Evolutionary conservation across 2,329 filamentous ascomycete genomes (phyloP), one percentile per base, ranked within the genome.

Genomic region (Trichoderma afroharzianum): DNA sequence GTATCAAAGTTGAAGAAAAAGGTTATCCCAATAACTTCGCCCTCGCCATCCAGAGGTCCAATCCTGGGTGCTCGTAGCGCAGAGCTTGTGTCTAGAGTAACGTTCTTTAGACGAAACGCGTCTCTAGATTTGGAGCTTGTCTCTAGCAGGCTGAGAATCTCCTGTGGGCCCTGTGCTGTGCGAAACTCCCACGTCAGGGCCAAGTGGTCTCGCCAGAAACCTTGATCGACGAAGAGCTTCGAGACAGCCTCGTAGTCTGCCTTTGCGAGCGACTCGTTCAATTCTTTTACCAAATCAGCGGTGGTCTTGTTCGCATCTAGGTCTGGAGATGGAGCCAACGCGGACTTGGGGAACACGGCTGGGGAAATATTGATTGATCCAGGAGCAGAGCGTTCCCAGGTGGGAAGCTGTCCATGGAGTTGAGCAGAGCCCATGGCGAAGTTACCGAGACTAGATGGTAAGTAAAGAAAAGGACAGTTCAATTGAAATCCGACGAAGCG

Each of bases 121-220:
- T 84, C 78, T 11, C 72, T 78, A 0, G 80, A 81, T 7, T 73
- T 70, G 0, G 79, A 72, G 14, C 76, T 79, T 58, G 59, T 70
- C 47, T 77, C 71, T 0, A 88, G 75, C 64, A 85, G 86, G 0
- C 76, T 73, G 1, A 73, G 74, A 47, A 88, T 83, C 30, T 80
- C 78, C 0, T 76, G 74, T 0, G 81, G 78, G 0, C 83, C 83
- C n/a, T 86, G 81, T 1, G 87, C 76, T 2, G 86, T 88, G 70
- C 83, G 85, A 59, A 88, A 85, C 53, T 86, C 83, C 88, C 87
- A 90, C 0, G 86, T 84, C 1, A 90, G 76, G 24, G 83, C 85
- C 0, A 90, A 80, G 57, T 89, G 86, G 74, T 90, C 88, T 9
- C 88, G 84, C 88, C 88, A 90, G 78, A 84, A 88, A 70, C 86